Percentiles rank a stretch among this genome's conserved stretches.
These are phyloP conservation scores for Cutaneotrichosporon mucoides DNA, from an alignment of 1,284 basidiomycete genomes.

Conservation along the genomic window DNA sequence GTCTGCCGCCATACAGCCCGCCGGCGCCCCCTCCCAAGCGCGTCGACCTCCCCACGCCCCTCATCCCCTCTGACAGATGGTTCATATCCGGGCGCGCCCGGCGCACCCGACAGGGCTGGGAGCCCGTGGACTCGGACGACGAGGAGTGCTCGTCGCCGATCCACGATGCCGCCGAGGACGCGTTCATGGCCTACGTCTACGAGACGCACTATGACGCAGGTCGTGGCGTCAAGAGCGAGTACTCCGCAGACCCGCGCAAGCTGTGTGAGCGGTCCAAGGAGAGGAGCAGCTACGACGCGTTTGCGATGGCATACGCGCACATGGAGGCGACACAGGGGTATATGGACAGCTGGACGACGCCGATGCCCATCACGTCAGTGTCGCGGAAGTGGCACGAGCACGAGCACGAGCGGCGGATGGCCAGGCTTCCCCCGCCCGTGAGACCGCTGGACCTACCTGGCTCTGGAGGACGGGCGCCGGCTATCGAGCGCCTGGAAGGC, in stretches of 20 bases:
- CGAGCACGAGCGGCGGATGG: background rate
- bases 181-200: background rate
- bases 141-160: background rate
- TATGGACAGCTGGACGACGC: too few relatives aligned
- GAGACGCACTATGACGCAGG: background rate
- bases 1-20: background rate
- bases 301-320: background rate
- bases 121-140: background rate
- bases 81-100: background rate
- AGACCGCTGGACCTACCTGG: background rate
- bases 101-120: background rate
- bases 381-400: background rate
- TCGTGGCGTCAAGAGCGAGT: too few relatives aligned
- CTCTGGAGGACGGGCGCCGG: background rate
- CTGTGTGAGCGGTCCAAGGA: background rate
- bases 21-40: background rate
- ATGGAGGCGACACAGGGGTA: background rate
- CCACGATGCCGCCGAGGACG: constrained; percentile 1
- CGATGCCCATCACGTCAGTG: too few relatives aligned
- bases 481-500: too few relatives aligned
- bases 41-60: background rate
- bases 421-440: background rate
- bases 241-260: too few relatives aligned
- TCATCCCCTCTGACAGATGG: background rate
- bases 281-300: background rate